Percentiles rank a stretch among this genome's conserved stretches.
These are phyloP conservation scores for Dioscorea zingiberensis DNA, from an alignment of 106 monocot species.

Conservation along the genomic window DNA sequence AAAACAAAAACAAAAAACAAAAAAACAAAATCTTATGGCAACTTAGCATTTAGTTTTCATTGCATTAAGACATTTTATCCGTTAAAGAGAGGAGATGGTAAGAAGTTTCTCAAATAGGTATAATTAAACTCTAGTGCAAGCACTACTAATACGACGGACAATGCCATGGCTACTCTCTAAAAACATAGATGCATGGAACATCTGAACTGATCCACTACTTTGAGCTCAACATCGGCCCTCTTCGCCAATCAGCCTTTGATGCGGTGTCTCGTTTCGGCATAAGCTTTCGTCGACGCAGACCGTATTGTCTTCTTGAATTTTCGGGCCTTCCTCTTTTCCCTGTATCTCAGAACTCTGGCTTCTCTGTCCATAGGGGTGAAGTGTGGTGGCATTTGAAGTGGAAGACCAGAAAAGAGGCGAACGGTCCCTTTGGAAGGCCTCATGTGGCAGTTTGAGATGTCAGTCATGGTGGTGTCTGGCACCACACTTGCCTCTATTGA, in stretches of 20 bases:
- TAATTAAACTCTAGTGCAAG: too few species aligned
- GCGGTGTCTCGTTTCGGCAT: slow-evolving; percentile 60
- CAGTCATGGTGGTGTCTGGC: slow-evolving; percentile 25
- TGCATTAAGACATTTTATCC: too few species aligned
- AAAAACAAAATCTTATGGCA: too few species aligned
- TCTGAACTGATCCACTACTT: slow-evolving; percentile 48
- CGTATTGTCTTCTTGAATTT: slow-evolving; percentile 73
- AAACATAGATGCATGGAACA: slow-evolving; percentile 33
- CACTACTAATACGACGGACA: slow-evolving; percentile 18
- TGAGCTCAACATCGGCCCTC: slow-evolving; percentile 46
- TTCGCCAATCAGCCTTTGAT: slow-evolving; percentile 75
- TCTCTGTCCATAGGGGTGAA: slow-evolving; percentile 49
- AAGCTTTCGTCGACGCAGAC: slow-evolving; percentile 74
- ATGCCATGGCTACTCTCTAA: slow-evolving; percentile 32
- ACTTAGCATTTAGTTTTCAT: too few species aligned
- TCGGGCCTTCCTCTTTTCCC: slow-evolving; percentile 70
- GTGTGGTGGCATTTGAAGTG: slow-evolving; percentile 19
- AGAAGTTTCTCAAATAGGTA: too few species aligned
- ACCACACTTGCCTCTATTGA: slow-evolving; percentile 45
- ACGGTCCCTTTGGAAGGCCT: slow-evolving; percentile 33
- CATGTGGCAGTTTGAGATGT: slow-evolving; percentile 14
- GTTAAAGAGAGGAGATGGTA: too few species aligned
- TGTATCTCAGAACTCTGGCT: slow-evolving; percentile 65
- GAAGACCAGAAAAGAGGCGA: slow-evolving; percentile 43
- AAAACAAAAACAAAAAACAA: too few species aligned